Percentiles rank a stretch among this genome's conserved stretches.
Evolutionary conservation across 805 yeast genomes (phyloP).

Genomic region (Nematodospora valgi): DNA sequence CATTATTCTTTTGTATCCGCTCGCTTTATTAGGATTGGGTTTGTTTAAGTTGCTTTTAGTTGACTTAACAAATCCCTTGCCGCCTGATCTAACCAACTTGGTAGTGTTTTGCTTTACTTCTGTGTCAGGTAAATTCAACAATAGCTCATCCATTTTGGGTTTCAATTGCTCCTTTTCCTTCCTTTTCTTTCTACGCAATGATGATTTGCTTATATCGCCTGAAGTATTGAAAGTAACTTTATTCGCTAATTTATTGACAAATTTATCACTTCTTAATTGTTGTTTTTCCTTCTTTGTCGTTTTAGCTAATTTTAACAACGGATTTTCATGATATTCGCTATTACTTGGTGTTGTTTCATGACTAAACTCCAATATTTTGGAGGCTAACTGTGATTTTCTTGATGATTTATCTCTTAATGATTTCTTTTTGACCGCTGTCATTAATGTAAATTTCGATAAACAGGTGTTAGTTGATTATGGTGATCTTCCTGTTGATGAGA

Average conservation of each 20-base stretch:
- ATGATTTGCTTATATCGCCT: conserved; percentile 60
- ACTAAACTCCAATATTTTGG: conserved; percentile 26
- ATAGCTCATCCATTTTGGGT: conserved; percentile 65
- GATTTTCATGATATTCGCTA: conserved; percentile 32
- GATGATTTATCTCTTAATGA: conserved; percentile 32
- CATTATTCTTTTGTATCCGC: conserved; percentile 47
- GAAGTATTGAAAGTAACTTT: conserved; percentile 31
- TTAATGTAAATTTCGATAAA: no score
- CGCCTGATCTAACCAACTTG: conserved; percentile 12
- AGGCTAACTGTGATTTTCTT: conserved; percentile 16
- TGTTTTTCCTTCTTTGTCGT: conserved; percentile 54
- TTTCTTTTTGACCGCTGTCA: conserved; percentile 30
- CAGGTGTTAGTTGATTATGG: no score
- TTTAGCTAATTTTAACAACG: conserved; percentile 52
- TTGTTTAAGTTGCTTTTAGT: conserved; percentile 30
- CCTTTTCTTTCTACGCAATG: conserved; percentile 60
- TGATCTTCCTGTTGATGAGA: no score
- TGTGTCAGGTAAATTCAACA: conserved; percentile 42
- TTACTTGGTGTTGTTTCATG: conserved; percentile 12
- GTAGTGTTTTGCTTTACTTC: conserved; percentile 3
- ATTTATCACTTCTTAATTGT: conserved; percentile 33
- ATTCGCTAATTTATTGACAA: conserved; percentile 25
- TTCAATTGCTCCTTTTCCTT: conserved; percentile 58
- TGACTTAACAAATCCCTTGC: conserved; percentile 18
- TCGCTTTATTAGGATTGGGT: conserved; percentile 48